Evolutionary conservation across 305 asterid species (phyloP), one percentile per base, ranked within the genome.

Genomic region (Stenogyne calaminthoides): DNA sequence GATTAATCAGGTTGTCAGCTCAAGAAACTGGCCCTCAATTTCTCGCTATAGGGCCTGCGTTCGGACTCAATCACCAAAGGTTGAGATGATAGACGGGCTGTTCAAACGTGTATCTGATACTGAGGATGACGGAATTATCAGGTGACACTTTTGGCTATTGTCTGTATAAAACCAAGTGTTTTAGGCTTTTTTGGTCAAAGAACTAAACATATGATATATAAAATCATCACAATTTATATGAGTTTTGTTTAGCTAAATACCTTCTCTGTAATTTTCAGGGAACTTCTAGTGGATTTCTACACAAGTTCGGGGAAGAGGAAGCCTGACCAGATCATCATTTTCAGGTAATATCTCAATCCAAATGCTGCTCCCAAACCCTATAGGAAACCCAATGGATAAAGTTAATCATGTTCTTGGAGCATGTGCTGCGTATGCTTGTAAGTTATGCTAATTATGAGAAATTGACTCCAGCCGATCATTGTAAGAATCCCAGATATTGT

Each of bases 41-140:
- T 89, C 94, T 73, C 96, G 92, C 27, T 91, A 91, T 56, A 76
- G 97, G 64, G 97, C 96, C 36, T 81, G 85, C 15, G 97, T 91
- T 32, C 92, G 97, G 25, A 87, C 97, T 46, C 97, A 91, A 76
- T 89, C 97, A 22, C 88, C 92, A 0, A 89, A 82, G 71, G 86
- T 81, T n/a, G 97, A 91, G 76, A 91, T 91, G 97, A 89, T 91
- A 16, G 97, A 89, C 75, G 75, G 84, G 40, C 78, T 91, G 2
- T 87, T 47, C 80, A 85, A 90, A 27, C 86, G 74, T 29, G 83
- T 80, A 2, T 84, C 91, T 2, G 96, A 86, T 63, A 76, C 83
- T 12, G 88, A 89, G 49, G 97, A 91, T 61, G 90, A 89, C 36
- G 97, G 97, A 61, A 91, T 89, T 59, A 86, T 91, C 51, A 84